Conservation (phyloP, 2,329 filamentous ascomycete genomes). For the Fusarium irregulare region DNA sequence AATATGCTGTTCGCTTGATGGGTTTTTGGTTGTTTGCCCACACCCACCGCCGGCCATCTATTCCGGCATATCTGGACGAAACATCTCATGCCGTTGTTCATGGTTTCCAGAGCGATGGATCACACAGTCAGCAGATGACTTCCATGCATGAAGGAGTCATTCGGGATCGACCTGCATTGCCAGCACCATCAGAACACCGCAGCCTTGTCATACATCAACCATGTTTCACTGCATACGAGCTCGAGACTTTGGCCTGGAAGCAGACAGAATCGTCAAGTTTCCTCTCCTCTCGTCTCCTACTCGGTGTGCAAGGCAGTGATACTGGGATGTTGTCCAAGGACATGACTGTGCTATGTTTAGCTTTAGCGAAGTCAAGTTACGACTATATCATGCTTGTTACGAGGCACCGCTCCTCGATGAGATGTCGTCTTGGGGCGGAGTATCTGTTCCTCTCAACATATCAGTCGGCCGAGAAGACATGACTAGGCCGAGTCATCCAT, state of each 20-base stretch:
- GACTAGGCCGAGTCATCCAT: conserved; percentile 37
- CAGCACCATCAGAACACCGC: conserved; percentile 40
- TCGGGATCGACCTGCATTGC: conserved; percentile 43
- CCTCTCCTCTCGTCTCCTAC: conserved; percentile 14
- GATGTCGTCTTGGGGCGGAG: conserved; percentile 27
- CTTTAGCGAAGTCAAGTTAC: conserved; percentile 8
- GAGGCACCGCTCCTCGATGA: conserved; percentile 16
- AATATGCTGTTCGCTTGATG: conserved; percentile 27
- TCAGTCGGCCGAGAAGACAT: conserved; percentile 42
- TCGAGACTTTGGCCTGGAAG: conserved; percentile 24
- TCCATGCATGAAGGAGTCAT: conserved; percentile 45
- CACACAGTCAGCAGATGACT: conserved; percentile 42
- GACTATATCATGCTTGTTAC: conserved; percentile 22
- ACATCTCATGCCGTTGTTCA: conserved; percentile 22
- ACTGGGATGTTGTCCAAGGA: conserved; percentile 5
- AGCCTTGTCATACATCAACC: conserved; percentile 42
- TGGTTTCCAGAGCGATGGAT: conserved; percentile 29
- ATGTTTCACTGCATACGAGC: conserved; percentile 43
- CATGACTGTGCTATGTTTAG: conserved; percentile 19
- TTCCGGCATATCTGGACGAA: conserved; percentile 14
- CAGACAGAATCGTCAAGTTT: conserved; percentile 11
- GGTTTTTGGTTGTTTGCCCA: conserved; percentile 12
- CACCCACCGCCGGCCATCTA: conserved; percentile 14
- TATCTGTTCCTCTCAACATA: conserved; percentile 29
- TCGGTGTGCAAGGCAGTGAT: conserved; percentile 16